Percentiles rank a stretch among this genome's conserved stretches.
Evolutionary conservation across 768 basidiomycete genomes (phyloP).

Genomic region (Harrya chromipes): DNA sequence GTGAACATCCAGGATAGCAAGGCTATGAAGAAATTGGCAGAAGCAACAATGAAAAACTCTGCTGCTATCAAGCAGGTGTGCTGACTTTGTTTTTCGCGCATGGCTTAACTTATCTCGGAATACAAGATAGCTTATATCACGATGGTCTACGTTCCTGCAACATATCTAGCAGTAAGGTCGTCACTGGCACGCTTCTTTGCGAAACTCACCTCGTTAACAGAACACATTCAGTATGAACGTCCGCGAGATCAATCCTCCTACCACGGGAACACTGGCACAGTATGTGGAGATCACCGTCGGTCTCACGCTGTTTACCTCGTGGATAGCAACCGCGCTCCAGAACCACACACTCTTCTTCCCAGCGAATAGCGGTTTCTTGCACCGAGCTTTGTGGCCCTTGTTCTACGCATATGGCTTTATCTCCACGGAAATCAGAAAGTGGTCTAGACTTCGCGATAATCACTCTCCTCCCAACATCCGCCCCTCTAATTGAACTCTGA

Average conservation of each 20-base stretch:
- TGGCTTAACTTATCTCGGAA: background rate
- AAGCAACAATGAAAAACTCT: slow-evolving; percentile 4
- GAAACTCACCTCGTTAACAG: slow-evolving; percentile 25
- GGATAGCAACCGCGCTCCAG: slow-evolving; percentile 56
- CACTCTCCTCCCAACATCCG: background rate
- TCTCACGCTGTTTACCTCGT: slow-evolving; percentile 49
- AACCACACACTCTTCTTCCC: slow-evolving; percentile 12
- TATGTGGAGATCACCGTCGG: slow-evolving; percentile 40
- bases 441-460: background rate
- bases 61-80: slow-evolving; percentile 21
- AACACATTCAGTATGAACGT: slow-evolving; percentile 28
- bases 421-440: background rate
- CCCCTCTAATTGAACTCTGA: background rate
- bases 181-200: background rate
- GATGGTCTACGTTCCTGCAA: slow-evolving; percentile 55
- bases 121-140: slow-evolving; percentile 51
- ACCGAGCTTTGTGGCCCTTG: slow-evolving; percentile 23
- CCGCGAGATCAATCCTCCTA: slow-evolving; percentile 25
- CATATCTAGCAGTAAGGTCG: slow-evolving; percentile 35
- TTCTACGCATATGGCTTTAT: slow-evolving; percentile 8
- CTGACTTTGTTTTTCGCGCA: background rate
- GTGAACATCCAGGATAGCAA: slow-evolving; percentile 50
- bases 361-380: slow-evolving; percentile 3
- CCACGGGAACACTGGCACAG: slow-evolving; percentile 32
- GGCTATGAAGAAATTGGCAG: slow-evolving; percentile 1